Evolutionary conservation across 495 filamentous ascomycete species (phyloP), one percentile per base, ranked within the genome.

Genomic region (Hypoxylon crocopeplum): DNA sequence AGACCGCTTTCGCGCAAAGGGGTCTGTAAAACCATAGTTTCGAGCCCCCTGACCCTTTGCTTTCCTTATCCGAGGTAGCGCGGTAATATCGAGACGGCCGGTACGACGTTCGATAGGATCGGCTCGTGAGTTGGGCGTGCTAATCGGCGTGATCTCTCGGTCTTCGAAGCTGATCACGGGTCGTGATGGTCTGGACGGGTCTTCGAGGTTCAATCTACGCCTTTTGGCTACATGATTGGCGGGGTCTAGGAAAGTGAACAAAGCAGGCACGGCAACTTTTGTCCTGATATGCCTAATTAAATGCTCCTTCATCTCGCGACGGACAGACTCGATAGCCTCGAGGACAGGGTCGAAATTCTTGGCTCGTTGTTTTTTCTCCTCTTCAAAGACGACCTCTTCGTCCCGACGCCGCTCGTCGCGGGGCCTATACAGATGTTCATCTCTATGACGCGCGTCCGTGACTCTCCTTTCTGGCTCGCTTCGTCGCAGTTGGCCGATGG

Each of bases 211-310:
- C 2, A 93, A 75, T 64, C 82, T 88, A 54, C 88, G 84, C 32
- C 92, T 83, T 70, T 89, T 96, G 11, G 82, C 72, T 24, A 79
- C 76, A 71, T 93, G 92, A 41, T 89, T 87, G 48, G 82, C 83
- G 2, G 94, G 91, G 59, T 96, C 90, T 34, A 99, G 84, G 71
- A 86, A 90, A 27, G 92, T 83, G 67, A 90, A 92, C 27, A 99
- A 72, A n/a, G 85, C 82, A 1, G 91, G 89, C 2, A 86, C 88
- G 10, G 87, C 90, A 33, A 98, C 86, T 54, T 92, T 87, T 48
- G 86, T 88, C 67, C 91, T 90, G 59, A 96, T 87, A 68, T 96
- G 89, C 62, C 86, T 87, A 45, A 98, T 80, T 15, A 99, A 74
- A 69, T 93, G 91, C 63, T 92, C 86, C 53, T 82, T 87, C 68